Base-by-base conservation (phyloP, 2,329 filamentous ascomycete species). In the Colletotrichum sp. region DNA sequence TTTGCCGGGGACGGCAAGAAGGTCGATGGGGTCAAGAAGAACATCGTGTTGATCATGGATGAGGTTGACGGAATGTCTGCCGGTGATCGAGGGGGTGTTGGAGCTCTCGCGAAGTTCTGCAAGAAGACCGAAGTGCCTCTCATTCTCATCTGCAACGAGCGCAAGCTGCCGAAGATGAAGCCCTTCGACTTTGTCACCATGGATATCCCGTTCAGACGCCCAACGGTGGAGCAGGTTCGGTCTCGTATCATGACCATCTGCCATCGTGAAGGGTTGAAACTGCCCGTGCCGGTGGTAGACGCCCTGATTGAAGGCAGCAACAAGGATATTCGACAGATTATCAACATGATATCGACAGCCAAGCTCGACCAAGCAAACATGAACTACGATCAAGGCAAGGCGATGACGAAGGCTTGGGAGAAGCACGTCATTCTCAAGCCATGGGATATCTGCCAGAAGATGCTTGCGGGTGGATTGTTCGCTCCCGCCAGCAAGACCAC, bases 1-100 rank as follows among this genome's bases (percentile, higher is more conserved):
- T 99, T 99, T 84, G 93, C 96, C 8, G 93, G 92, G 4, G 95
- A 96, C 72, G 94, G 95, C 28, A 95, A 97, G 85, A 91, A 93
- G 73, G 93, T 98, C 5, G 94, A 98, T 60, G 86, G 88, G 6
- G 89, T 89, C 18, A 99, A 97, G 88, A 98, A 98, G 88, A 98
- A 98, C 80, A 92, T 99, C 39, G 95, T 98, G 8, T 88, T 99
- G 65, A 95, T 99, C 85, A 99, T 99, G 97, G 97, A 99, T 80
- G 97, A 99, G 85, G 97, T 99, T 6, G 97, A 99, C 81, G 97
- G 97, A 68, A 99, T 99, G 97, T 99, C 96, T 77, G 96, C 95
- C 44, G 97, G 97, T 82, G 97, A 99, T 83, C 93, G 97, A 77
- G 97, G 97, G 79, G 97, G 97, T 84, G 97, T 99, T 64, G 97